A percentile compares a stretch with the other conserved stretches of the same genome.
These are phyloP conservation scores for Aspergillus sp. DNA, from an alignment of 2,329 filamentous ascomycete genomes.

Conservation along the genomic window DNA sequence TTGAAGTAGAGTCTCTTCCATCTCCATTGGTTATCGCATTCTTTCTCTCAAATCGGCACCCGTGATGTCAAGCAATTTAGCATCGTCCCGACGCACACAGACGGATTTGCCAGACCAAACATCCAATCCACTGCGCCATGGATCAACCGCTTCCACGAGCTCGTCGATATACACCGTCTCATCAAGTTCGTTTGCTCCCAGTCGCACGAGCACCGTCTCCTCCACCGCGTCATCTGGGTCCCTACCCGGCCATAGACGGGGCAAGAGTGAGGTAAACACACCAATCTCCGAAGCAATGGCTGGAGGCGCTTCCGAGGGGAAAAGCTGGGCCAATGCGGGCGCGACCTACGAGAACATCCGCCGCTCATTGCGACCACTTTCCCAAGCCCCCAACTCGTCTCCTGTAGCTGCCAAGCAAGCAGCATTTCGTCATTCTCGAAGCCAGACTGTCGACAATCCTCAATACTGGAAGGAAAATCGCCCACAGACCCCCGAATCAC, in stretches of 20 bases:
- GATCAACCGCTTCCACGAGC: slow-evolving; percentile 57
- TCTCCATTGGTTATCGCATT: slow-evolving; percentile 33
- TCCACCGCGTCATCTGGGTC: slow-evolving; percentile 70
- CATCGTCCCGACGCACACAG: slow-evolving; percentile 41
- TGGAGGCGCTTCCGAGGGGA: slow-evolving; percentile 24
- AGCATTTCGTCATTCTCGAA: slow-evolving; percentile 52
- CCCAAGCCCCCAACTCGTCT: slow-evolving; percentile 62
- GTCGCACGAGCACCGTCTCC: slow-evolving; percentile 68
- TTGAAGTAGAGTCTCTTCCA: slow-evolving; percentile 31
- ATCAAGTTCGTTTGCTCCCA: slow-evolving; percentile 54
- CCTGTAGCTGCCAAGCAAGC: slow-evolving; percentile 39
- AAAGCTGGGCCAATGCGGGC: slow-evolving; percentile 50
- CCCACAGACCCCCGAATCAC: slow-evolving; percentile 36
- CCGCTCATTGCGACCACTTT: slow-evolving; percentile 74
- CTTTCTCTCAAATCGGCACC: slow-evolving; percentile 27
- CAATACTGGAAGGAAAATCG: slow-evolving; percentile 38
- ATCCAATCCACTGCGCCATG: slow-evolving; percentile 54
- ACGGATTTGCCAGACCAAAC: slow-evolving; percentile 44
- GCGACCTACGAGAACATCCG: slow-evolving; percentile 72
- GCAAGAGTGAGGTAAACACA: slow-evolving; percentile 70
- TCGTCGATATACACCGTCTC: slow-evolving; percentile 56
- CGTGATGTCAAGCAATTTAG: slow-evolving; percentile 45
- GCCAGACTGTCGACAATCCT: slow-evolving; percentile 65
- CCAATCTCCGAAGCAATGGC: slow-evolving; percentile 47
- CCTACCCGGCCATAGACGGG: slow-evolving; percentile 65